Evolutionary conservation across 257 asterid genomes (phyloP), one percentile per base, ranked within the genome.

Genomic region (Lavandula angustifolia): DNA sequence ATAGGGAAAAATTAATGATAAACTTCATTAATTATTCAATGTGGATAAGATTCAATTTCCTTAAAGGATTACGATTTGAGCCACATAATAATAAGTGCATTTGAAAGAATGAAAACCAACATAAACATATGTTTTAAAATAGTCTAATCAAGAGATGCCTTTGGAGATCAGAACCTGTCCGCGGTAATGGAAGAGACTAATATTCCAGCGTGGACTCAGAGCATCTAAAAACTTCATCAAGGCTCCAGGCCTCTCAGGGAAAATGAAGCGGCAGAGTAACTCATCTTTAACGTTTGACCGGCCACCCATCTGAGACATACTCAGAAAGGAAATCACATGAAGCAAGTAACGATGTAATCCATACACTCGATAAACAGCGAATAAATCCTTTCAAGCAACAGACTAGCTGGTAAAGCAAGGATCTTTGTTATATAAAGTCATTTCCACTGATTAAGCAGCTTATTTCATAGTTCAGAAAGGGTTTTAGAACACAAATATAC

Each of bases 171-270:
- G 7, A 68, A 87, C 99, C 97, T 89, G 97, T 54, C 84, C 86
- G 16, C 99, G 87, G 79, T 92, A 92, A 74, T 92, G 99, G 82
- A 92, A 92, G 78, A 92, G 83, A 69, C 88, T 92, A 56, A 92
- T 92, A 67, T 92, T 92, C 99, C 99, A 92, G 9, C 92, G 90
- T n/a, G 96, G 97, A 72, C 96, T 89, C 67, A 92, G 75, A 57
- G 82, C 86, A 73, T 82, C 94, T 81, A 92, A 76, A 55, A 92
- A 92, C 66, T 87, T 79, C 90, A 81, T 60, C 78, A 92, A 60
- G 44, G 97, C 86, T 41, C 97, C 99, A 1, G 96, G 97, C 61
- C 85, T 85, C 78, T 92, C 99, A 0, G 99, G 99, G 75, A 92
- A 92, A 50, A 76, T 58, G 70, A 92, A 92, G 4, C 97, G 92